Evolutionary conservation across 371 early-diverging fungal genomes (phyloP).

Genomic region (Capillidium rhysosporum): DNA sequence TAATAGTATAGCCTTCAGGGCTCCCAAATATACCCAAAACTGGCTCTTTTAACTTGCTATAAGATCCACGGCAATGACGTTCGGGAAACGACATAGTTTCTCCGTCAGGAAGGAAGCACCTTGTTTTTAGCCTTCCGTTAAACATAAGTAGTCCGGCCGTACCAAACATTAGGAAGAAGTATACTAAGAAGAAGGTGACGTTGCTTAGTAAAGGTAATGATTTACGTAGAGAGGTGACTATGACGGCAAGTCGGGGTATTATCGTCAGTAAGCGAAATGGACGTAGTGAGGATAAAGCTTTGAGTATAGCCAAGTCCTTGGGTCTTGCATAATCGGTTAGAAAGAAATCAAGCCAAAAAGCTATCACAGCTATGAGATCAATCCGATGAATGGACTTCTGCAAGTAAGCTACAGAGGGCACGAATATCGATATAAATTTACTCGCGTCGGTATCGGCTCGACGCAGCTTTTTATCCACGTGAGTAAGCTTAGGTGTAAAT

Average conservation of each 20-base stretch:
- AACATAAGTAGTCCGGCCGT: constrained; percentile 21
- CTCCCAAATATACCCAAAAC: not conserved
- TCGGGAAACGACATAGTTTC: not conserved
- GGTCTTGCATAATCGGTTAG: not conserved
- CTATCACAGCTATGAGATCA: not conserved
- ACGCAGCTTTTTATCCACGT: no score
- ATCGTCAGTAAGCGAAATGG: constrained; percentile 30
- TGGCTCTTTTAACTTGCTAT: not conserved
- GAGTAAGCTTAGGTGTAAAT: no score
- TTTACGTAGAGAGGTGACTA: constrained; percentile 31
- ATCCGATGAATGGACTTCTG: not conserved
- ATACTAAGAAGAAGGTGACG: constrained; percentile 31
- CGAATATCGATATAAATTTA: no score
- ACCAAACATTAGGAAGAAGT: constrained; percentile 30
- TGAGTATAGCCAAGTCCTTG: not conserved
- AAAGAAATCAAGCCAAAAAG: not conserved
- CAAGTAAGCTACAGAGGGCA: no score
- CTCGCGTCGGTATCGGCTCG: no score
- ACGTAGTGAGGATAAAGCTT: constrained; percentile 11
- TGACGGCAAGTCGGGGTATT: constrained; percentile 28
- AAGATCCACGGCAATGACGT: not conserved
- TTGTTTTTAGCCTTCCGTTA: not conserved
- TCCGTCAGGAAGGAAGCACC: not conserved
- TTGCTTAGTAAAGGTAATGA: constrained; percentile 31
- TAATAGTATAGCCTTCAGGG: not conserved